phyloP scores from a whole-genome alignment of 2,329 filamentous ascomycete species.

The Coniosporium tulheliwenetii region DNA sequence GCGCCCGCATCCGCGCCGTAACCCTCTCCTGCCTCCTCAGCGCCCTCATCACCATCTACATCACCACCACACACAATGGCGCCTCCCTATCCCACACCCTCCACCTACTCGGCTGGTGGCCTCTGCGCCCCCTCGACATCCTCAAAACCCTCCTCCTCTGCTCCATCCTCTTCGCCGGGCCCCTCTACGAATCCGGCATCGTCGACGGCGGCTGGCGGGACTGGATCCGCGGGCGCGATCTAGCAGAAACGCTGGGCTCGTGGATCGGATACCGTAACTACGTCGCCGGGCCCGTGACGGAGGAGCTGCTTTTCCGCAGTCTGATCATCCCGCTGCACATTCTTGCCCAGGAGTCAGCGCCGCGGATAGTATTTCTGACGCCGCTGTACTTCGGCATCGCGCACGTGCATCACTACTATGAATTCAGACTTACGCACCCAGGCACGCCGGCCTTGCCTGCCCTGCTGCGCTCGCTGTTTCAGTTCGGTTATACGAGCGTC shows the following conservation, averaged over 20 bases:
- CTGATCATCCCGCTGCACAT: constrained; percentile 72
- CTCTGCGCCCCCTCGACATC: constrained; percentile 50
- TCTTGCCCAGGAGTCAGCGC: constrained; percentile 35
- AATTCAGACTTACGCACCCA: constrained; percentile 72
- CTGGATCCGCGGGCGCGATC: constrained; percentile 41
- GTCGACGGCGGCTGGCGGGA: constrained; percentile 54
- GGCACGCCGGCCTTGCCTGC: constrained; percentile 47
- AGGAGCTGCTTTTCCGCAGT: constrained; percentile 87
- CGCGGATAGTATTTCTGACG: constrained; percentile 58
- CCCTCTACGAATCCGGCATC: constrained; percentile 64
- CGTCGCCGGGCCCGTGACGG: constrained; percentile 77
- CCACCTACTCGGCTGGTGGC: constrained; percentile 69
- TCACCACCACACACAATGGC: constrained; percentile 42
- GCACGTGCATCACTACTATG: constrained; percentile 91
- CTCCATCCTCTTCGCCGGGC: constrained; percentile 64
- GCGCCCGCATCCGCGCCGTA: constrained; percentile 68
- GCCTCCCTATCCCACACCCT: constrained; percentile 39
- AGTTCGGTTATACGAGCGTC: constrained; percentile 78
- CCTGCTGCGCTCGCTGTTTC: constrained; percentile 58
- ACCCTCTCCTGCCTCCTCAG: constrained; percentile 57
- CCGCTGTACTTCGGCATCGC: constrained; percentile 86
- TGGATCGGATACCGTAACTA: constrained; percentile 80
- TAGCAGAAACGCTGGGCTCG: constrained; percentile 47
- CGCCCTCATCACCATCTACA: constrained; percentile 47
- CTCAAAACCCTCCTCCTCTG: constrained; percentile 53